Base-by-base conservation (phyloP, 1,139 yeast species). In the Magnusiomyces suaveolens region DNA sequence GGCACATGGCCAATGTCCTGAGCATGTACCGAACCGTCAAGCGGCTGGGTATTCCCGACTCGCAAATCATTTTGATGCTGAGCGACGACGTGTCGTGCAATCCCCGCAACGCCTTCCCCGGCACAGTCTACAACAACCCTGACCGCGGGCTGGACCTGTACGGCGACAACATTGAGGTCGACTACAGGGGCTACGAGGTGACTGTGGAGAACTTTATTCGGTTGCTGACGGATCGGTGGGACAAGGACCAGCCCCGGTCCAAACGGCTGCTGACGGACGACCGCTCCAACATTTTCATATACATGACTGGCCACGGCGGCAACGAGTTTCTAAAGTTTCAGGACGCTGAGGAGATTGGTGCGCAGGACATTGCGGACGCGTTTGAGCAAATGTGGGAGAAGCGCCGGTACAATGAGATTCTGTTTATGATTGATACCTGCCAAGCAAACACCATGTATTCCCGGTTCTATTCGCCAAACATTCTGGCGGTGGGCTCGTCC, bases 281-380 rank as follows among this genome's bases (percentile, higher is more conserved):
- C 66, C 83, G 89, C 66, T 87, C 96, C 23, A 92, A 92, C 68
- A 88, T 92, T 52, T 87, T 92, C 69, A 86, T 92, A 43, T 92
- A 94, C 69, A 78, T 92, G 82, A 94, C 98, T 0, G 99, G 99
- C 18, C 99, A 92, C 70, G 99, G 99, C 18, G 99, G 99, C 53
- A 89, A 90, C 65, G 97, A 92, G 69, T 92, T 92, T 69, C 78
- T 94, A 63, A 92, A 92, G 71, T 92, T 92, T 70, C 99, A 92
- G 70, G 99, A 92, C 67, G 97, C 98, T 2, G 98, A 94, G 69
- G 98, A 92, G 67, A 89, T 92, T 56, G 90, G 96, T 1, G 84
- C 96, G 16, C 84, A 87, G 72, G 99, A 92, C 69, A 80, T 92
- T 60, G 98, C 98, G 0, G 96, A 92, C 71, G 97, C 98, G 1